These are phyloP conservation scores for Ogataea ganodermae DNA, from an alignment of 805 yeast species.

Conservation along the genomic window DNA sequence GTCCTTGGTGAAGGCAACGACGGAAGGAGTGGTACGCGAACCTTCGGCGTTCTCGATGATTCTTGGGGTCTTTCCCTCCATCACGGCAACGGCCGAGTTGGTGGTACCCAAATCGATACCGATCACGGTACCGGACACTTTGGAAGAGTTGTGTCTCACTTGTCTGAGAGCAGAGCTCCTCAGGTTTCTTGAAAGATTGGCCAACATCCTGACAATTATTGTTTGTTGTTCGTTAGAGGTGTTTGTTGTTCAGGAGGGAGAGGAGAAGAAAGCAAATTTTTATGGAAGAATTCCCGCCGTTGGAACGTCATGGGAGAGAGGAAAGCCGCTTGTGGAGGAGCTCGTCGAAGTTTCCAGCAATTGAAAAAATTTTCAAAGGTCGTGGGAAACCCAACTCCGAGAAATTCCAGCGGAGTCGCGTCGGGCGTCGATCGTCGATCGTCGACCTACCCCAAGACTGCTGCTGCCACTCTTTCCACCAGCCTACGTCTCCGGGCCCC, in stretches of 20 bases:
- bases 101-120: conserved; percentile 89
- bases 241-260: neutral
- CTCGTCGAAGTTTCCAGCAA: conserved; percentile 24
- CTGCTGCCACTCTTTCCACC: too few species aligned
- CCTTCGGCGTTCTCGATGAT: conserved; percentile 81
- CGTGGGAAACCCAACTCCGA: neutral
- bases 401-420: too few species aligned
- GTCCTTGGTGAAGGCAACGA: conserved; percentile 63
- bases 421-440: too few species aligned
- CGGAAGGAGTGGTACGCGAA: conserved; percentile 75
- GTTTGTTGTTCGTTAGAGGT: neutral
- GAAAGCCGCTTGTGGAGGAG: conserved; percentile 4
- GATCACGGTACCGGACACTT: conserved; percentile 50
- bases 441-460: too few species aligned
- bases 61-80: conserved; percentile 61
- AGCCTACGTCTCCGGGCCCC: too few species aligned
- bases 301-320: neutral
- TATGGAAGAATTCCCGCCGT: neutral
- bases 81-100: conserved; percentile 81
- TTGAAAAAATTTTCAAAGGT: conserved; percentile 5
- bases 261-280: neutral
- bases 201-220: conserved; percentile 29
- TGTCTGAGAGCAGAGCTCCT: conserved; percentile 30
- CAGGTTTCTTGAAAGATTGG: conserved; percentile 36
- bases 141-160: conserved; percentile 38